A percentile compares a stretch with the other conserved stretches of the same genome.
phyloP scores from a whole-genome alignment of 345 rosid species.

The Lagerstroemia speciosa region DNA sequence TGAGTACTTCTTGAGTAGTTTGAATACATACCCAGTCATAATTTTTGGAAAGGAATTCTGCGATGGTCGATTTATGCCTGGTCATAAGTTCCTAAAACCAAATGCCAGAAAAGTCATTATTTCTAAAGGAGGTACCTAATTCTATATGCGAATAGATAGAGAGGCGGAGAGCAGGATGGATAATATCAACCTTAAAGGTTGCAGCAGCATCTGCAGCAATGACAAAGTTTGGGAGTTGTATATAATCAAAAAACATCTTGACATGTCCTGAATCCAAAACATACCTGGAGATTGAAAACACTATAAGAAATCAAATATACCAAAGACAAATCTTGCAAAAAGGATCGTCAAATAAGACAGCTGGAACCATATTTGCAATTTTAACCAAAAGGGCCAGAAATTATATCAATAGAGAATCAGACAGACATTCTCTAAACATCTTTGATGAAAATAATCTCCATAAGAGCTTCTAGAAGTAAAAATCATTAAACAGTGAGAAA shows the following conservation, averaged over 20 bases:
- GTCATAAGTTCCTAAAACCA: constrained; percentile 78
- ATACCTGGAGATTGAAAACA: too few species aligned
- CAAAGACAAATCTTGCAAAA: background rate
- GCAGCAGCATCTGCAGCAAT: constrained; percentile 99
- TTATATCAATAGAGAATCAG: background rate
- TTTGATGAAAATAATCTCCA: too few species aligned
- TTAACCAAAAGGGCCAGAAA: background rate
- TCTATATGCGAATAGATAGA: too few species aligned
- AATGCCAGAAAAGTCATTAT: constrained; percentile 15
- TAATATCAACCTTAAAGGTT: constrained; percentile 69
- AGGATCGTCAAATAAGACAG: background rate
- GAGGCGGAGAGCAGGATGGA: too few species aligned
- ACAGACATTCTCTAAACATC: background rate
- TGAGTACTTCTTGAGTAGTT: background rate
- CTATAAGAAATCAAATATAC: constrained; percentile 2
- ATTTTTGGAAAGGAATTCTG: constrained; percentile 84
- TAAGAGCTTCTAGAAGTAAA: background rate
- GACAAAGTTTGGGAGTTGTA: constrained; percentile 93
- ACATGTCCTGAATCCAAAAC: constrained; percentile 78
- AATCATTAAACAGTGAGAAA: background rate
- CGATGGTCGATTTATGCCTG: constrained; percentile 96
- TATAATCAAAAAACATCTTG: constrained; percentile 84
- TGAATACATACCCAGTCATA: constrained; percentile 73
- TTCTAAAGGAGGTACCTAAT: too few species aligned
- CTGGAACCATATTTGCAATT: background rate